Evolutionary conservation across 441 rosid species (phyloP).

Genomic region (Hura crepitans): DNA sequence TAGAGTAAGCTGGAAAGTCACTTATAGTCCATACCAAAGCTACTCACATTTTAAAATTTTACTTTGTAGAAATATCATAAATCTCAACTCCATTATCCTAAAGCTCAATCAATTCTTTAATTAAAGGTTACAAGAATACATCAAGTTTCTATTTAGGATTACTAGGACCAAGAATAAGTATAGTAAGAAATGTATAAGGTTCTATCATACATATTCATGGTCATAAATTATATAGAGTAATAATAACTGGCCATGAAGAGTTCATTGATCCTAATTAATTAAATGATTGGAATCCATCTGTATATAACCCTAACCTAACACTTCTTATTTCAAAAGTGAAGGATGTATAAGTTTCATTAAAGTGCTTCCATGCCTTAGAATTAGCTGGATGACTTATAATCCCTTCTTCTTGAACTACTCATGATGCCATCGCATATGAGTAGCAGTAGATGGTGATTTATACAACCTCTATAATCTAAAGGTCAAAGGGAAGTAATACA

Average conservation of each 20-base stretch:
- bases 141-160: background rate
- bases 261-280: background rate
- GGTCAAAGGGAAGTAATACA: too few relatives aligned
- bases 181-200: background rate
- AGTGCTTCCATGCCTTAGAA: background rate
- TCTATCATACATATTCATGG: background rate
- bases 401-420: too few relatives aligned
- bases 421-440: too few relatives aligned
- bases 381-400: too few relatives aligned
- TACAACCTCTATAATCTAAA: too few relatives aligned
- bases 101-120: background rate
- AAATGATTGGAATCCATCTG: background rate
- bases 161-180: background rate
- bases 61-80: background rate
- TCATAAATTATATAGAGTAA: background rate
- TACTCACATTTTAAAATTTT: background rate
- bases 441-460: too few relatives aligned
- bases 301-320: background rate
- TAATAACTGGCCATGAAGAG: background rate
- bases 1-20: background rate
- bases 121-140: background rate
- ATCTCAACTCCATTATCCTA: background rate
- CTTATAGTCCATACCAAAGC: background rate
- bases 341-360: background rate
- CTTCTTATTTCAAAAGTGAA: background rate